Conservation (phyloP, 2,329 filamentous ascomycete species). For the Fusarium penzigii region DNA sequence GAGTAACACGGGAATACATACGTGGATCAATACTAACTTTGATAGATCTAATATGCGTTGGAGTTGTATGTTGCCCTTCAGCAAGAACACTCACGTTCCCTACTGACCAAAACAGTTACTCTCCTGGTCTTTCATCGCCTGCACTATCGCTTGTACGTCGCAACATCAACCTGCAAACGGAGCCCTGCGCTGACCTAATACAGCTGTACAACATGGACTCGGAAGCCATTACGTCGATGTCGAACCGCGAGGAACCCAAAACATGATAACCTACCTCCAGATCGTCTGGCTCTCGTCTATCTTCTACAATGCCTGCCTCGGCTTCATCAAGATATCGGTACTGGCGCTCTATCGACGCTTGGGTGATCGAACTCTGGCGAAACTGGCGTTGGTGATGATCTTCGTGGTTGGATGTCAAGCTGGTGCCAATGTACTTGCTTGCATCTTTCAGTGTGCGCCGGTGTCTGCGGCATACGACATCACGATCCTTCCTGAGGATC, state of each 20-base stretch:
- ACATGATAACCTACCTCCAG: constrained; percentile 18
- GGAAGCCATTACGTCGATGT: constrained; percentile 16
- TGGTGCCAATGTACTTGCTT: constrained; percentile 14
- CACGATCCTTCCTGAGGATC: not conserved
- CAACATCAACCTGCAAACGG: fast-evolving
- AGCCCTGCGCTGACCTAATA: not conserved
- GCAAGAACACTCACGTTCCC: not conserved
- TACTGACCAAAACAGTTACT: not conserved
- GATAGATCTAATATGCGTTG: constrained; percentile 17
- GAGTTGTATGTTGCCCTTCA: constrained; percentile 2
- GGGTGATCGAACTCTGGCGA: constrained; percentile 11
- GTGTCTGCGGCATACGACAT: constrained; percentile 9
- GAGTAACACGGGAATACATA: not conserved
- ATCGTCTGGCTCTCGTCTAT: constrained; percentile 19
- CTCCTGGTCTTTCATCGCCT: constrained; percentile 15
- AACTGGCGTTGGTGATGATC: constrained; percentile 16
- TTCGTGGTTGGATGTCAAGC: constrained; percentile 15
- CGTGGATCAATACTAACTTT: not conserved
- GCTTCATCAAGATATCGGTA: constrained; percentile 20
- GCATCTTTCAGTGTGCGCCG: constrained; percentile 16
- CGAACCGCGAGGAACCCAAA: constrained; percentile 5
- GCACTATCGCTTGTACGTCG: constrained; percentile 12
- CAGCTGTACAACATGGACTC: constrained; percentile 14
- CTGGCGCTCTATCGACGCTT: constrained; percentile 14
- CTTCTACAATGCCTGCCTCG: constrained; percentile 20